Percentiles rank a stretch among this genome's conserved stretches.
These are phyloP conservation scores for Aspergillus uvarum DNA, from an alignment of 2,329 filamentous ascomycete species.

Conservation along the genomic window DNA sequence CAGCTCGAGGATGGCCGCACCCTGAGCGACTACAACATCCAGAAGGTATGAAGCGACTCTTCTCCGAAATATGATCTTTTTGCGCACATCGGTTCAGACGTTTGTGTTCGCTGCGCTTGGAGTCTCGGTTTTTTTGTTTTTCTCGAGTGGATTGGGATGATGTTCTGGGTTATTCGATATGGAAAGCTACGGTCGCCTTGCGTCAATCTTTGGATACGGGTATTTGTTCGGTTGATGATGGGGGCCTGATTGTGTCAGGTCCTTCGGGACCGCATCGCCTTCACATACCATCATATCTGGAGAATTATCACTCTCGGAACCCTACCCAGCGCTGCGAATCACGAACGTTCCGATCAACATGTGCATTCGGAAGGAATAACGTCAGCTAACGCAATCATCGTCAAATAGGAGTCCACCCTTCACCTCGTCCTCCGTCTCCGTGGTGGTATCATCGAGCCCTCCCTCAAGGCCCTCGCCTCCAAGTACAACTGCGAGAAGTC, in stretches of 20 bases:
- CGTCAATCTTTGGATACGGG: not conserved
- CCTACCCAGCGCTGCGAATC: not conserved
- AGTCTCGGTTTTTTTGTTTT: not conserved
- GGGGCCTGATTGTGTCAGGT: not conserved
- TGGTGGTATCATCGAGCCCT: constrained; percentile 99
- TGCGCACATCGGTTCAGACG: not conserved
- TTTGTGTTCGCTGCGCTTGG: not conserved
- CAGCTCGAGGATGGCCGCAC: constrained; percentile 98
- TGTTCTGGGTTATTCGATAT: constrained; percentile 8
- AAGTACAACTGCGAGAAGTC: constrained; percentile 99
- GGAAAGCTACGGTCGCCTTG: not conserved
- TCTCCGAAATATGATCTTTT: constrained; percentile 10
- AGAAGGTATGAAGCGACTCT: constrained; percentile 69
- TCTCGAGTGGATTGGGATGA: constrained; percentile 4
- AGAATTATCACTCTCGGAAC: not conserved
- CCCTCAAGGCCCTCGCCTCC: constrained; percentile 94
- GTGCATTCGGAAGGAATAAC: constrained; percentile 2
- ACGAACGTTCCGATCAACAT: not conserved
- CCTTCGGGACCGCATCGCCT: not conserved
- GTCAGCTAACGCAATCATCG: constrained; percentile 34
- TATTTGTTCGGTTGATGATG: not conserved
- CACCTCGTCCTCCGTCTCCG: constrained; percentile 98
- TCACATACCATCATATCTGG: too few species aligned
- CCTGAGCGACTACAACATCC: constrained; percentile 98
- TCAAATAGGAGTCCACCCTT: constrained; percentile 84